Evolutionary conservation across 2,329 filamentous ascomycete species (phyloP).

Genomic region (Incumbomyces delicatus): DNA sequence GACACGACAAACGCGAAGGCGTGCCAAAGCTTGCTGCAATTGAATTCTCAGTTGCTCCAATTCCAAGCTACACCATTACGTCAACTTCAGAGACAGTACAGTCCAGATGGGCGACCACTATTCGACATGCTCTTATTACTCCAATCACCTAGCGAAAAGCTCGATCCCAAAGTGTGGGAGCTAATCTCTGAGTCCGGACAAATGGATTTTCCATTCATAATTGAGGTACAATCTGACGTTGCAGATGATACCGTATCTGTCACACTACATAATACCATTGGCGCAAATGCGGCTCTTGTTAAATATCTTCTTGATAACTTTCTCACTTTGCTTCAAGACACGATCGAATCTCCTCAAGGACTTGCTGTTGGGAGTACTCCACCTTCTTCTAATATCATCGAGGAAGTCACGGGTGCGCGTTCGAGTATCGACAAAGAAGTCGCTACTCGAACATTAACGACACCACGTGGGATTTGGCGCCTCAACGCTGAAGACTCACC

Average conservation of each 20-base stretch:
- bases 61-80: constrained; percentile 70
- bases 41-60: constrained; percentile 53
- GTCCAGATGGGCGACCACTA: constrained; percentile 42
- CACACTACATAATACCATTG: constrained; percentile 51
- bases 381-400: not conserved
- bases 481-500: no score
- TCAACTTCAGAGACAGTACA: constrained; percentile 51
- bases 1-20: constrained; percentile 46
- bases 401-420: no score
- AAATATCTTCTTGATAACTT: constrained; percentile 21
- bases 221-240: constrained; percentile 57
- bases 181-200: constrained; percentile 43
- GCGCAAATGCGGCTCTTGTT: constrained; percentile 5
- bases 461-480: no score
- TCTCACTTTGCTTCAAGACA: constrained; percentile 26
- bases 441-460: no score
- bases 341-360: constrained; percentile 15
- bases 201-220: constrained; percentile 62
- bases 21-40: constrained; percentile 48
- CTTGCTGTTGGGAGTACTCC: not conserved
- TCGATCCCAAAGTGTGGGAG: constrained; percentile 43
- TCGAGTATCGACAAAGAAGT: no score
- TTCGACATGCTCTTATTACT: constrained; percentile 77
- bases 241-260: constrained; percentile 45
- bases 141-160: constrained; percentile 48